Evolutionary conservation across 106 monocot species (phyloP).

Genomic region (Dioscorea zingiberensis): DNA sequence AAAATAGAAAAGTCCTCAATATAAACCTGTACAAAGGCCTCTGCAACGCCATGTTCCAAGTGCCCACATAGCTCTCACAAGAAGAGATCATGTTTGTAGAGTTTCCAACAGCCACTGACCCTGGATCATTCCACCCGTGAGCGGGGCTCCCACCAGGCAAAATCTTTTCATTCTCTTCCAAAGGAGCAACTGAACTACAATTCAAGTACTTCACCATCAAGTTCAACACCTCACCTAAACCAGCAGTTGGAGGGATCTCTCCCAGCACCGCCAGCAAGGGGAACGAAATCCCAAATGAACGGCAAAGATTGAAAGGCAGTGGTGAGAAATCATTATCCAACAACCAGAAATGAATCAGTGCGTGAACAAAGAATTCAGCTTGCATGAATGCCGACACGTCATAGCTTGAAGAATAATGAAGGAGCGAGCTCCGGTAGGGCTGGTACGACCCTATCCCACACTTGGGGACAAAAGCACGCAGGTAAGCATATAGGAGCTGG

Average conservation of each 20-base stretch:
- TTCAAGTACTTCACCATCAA: slow-evolving; percentile 71
- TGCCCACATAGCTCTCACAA: slow-evolving; percentile 14
- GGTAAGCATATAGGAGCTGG: slow-evolving; percentile 62
- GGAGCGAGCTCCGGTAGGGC: slow-evolving; percentile 67
- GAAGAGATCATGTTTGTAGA: slow-evolving; percentile 13
- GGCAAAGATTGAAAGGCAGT: slow-evolving; percentile 30
- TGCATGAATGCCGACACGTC: slow-evolving; percentile 38
- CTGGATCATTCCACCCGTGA: slow-evolving; percentile 6
- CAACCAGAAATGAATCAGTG: slow-evolving; percentile 86
- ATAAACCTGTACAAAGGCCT: slow-evolving; percentile 91
- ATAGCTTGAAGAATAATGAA: slow-evolving; percentile 47
- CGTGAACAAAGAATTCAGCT: slow-evolving; percentile 75
- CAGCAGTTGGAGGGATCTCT: slow-evolving; percentile 58
- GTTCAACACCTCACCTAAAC: slow-evolving; percentile 59
- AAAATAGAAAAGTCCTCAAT: slow-evolving; percentile 74
- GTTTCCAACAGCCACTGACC: background rate
- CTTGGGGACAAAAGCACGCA: slow-evolving; percentile 59
- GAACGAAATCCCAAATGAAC: slow-evolving; percentile 40
- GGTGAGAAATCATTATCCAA: slow-evolving; percentile 93
- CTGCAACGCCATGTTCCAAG: slow-evolving; percentile 66
- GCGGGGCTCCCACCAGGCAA: slow-evolving; percentile 14
- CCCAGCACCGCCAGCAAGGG: slow-evolving; percentile 24
- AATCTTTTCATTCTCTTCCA: slow-evolving; percentile 9
- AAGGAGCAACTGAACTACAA: slow-evolving; percentile 11
- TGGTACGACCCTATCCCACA: slow-evolving; percentile 20